These are phyloP conservation scores for Litsea cubeba DNA, from an alignment of 164 flowering plant genomes.

Conservation along the genomic window DNA sequence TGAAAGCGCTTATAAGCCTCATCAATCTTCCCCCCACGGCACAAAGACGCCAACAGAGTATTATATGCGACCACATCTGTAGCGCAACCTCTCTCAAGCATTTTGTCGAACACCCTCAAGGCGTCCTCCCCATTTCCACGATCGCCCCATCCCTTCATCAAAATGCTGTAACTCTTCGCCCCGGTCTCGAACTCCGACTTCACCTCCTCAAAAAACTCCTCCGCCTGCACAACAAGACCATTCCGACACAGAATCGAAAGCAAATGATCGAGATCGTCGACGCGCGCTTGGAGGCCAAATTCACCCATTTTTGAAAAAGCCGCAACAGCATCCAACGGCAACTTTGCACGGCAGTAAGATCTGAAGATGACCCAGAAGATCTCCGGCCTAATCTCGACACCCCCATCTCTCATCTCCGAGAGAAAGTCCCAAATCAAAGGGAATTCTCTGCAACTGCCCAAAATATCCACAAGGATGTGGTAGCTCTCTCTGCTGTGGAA, in stretches of 20 bases:
- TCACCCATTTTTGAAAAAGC: conserved; percentile 70
- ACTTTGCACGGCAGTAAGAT: conserved; percentile 61
- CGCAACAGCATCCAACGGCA: conserved; percentile 71
- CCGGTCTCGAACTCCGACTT: conserved; percentile 36
- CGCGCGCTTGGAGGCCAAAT: conserved; percentile 48
- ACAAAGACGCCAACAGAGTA: conserved; percentile 57
- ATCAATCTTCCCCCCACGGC: conserved; percentile 53
- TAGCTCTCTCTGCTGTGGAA: conserved; percentile 44
- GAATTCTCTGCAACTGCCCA: conserved; percentile 70
- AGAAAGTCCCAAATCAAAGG: conserved; percentile 86
- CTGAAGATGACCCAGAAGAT: conserved; percentile 67
- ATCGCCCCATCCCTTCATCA: conserved; percentile 75
- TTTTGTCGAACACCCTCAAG: conserved; percentile 72
- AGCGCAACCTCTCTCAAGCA: conserved; percentile 44
- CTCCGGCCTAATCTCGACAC: conserved; percentile 32
- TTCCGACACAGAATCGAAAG: conserved; percentile 54
- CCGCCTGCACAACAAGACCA: conserved; percentile 59
- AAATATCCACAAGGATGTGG: conserved; percentile 55
- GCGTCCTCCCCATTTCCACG: conserved; percentile 40
- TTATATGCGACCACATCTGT: conserved; percentile 63
- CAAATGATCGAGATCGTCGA: conserved; percentile 60
- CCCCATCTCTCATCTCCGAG: conserved; percentile 39
- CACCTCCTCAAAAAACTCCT: conserved; percentile 51
- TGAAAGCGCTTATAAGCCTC: conserved; percentile 58
- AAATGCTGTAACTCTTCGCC: conserved; percentile 62